Evolutionary conservation across 2,329 filamentous ascomycete species (phyloP).

Genomic region (Passalora sequoiae): DNA sequence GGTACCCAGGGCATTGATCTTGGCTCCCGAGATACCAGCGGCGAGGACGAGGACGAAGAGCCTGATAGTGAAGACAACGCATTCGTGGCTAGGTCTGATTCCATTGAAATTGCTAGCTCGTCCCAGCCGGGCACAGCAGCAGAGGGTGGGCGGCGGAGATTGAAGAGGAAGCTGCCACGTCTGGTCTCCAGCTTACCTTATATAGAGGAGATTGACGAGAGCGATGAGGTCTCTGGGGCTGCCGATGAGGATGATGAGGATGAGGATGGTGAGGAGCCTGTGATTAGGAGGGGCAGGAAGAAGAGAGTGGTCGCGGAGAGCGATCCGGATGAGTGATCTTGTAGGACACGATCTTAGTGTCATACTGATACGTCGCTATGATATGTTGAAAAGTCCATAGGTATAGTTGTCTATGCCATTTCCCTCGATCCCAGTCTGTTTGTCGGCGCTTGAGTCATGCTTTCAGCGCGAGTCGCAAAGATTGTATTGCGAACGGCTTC

Average conservation of each 20-base stretch:
- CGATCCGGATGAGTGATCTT: constrained; percentile 18
- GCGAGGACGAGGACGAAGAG: constrained; percentile 41
- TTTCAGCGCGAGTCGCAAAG: too few species aligned
- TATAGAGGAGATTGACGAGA: constrained; percentile 15
- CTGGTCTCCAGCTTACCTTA: constrained; percentile 8
- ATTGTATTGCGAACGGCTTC: too few species aligned
- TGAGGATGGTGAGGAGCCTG: too few species aligned
- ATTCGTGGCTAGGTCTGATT: constrained; percentile 44
- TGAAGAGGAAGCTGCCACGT: constrained; percentile 14
- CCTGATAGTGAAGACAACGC: constrained; percentile 43
- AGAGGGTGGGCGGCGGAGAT: constrained; percentile 10
- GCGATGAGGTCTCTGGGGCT: constrained; percentile 8
- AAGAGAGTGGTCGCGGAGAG: constrained; percentile 22
- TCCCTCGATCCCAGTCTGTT: too few species aligned
- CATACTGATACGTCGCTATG: too few species aligned
- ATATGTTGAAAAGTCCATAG: too few species aligned
- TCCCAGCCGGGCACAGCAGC: constrained; percentile 22
- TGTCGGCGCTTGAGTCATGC: too few species aligned
- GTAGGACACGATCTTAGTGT: too few species aligned
- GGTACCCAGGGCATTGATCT: constrained; percentile 37
- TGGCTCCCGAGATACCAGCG: constrained; percentile 43
- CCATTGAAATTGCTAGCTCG: constrained; percentile 31
- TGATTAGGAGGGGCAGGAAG: constrained; percentile 15
- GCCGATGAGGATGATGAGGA: constrained; percentile 6
- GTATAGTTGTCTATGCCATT: too few species aligned